phyloP scores from a whole-genome alignment of 2,329 filamentous ascomycete species.

The Pestalotiopsis sp. region DNA sequence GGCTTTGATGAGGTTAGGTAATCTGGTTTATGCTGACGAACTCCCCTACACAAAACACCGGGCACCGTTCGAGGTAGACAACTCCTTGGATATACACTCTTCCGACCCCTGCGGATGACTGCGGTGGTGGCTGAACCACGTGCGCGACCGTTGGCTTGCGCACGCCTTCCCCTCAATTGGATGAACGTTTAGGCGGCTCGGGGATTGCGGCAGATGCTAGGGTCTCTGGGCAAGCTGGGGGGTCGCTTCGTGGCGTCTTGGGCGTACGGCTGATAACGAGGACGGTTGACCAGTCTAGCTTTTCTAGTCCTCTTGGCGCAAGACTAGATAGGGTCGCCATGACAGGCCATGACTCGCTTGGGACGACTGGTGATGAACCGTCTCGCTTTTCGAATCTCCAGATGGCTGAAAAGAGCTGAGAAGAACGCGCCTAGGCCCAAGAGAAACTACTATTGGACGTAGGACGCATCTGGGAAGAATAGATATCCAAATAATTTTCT shows the following conservation, averaged over 20 bases:
- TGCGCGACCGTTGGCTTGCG: background rate
- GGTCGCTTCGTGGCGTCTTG: background rate
- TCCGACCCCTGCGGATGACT: background rate
- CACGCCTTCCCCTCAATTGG: background rate
- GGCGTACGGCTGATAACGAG: background rate
- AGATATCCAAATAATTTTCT: constrained; percentile 1
- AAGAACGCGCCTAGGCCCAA: background rate
- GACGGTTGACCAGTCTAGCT: background rate
- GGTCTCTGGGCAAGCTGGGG: background rate
- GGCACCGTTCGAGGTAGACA: too few species aligned
- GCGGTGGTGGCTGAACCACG: background rate
- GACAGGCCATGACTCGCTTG: background rate
- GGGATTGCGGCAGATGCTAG: background rate
- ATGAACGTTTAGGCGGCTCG: background rate
- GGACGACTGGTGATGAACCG: background rate
- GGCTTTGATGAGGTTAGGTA: background rate
- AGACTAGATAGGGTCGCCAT: background rate
- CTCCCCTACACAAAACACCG: too few species aligned
- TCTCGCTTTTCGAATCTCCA: background rate
- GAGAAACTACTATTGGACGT: background rate
- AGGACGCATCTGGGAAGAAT: background rate
- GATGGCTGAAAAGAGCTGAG: background rate
- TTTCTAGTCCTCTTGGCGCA: background rate
- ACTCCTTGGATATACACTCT: background rate
- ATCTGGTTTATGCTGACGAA: background rate